These are phyloP conservation scores for Myochromella boudieri DNA, from an alignment of 768 basidiomycete genomes.

Conservation along the genomic window DNA sequence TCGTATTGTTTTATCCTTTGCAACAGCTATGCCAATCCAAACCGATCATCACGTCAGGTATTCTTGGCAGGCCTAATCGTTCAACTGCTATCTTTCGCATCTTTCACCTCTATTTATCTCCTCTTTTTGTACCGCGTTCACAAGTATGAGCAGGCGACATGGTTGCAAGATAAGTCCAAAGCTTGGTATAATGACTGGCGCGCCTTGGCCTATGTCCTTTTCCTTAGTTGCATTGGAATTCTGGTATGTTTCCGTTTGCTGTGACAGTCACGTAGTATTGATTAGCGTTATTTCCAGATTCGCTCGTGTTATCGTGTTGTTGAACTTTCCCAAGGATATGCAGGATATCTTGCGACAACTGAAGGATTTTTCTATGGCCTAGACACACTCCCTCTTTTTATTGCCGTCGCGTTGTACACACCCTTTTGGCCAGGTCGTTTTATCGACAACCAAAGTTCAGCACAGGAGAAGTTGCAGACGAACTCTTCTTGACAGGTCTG, in stretches of 20 bases:
- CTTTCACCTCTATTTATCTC: constrained; percentile 46
- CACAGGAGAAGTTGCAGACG: background rate
- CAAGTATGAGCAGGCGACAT: constrained; percentile 37
- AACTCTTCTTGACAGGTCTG: background rate
- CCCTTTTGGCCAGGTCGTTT: constrained; percentile 69
- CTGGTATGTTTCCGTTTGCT: constrained; percentile 38
- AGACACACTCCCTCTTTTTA: constrained; percentile 62
- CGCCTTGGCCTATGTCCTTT: constrained; percentile 47
- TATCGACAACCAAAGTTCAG: constrained; percentile 26
- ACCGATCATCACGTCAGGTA: constrained; percentile 29
- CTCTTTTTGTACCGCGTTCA: constrained; percentile 51
- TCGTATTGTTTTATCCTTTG: constrained; percentile 10
- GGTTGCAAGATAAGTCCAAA: constrained; percentile 34
- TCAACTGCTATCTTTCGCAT: constrained; percentile 52
- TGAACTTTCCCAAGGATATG: constrained; percentile 65
- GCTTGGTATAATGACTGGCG: constrained; percentile 61
- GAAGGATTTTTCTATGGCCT: constrained; percentile 67
- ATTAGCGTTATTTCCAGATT: constrained; percentile 36
- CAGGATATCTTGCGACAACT: constrained; percentile 52
- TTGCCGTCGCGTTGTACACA: constrained; percentile 55
- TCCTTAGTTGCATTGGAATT: constrained; percentile 61
- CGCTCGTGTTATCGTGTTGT: constrained; percentile 61
- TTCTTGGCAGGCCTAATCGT: constrained; percentile 58
- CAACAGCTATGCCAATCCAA: background rate
- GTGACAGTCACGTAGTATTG: background rate